phyloP scores from a whole-genome alignment of 73 alveolate species.

The Paramecium primaurelia region DNA sequence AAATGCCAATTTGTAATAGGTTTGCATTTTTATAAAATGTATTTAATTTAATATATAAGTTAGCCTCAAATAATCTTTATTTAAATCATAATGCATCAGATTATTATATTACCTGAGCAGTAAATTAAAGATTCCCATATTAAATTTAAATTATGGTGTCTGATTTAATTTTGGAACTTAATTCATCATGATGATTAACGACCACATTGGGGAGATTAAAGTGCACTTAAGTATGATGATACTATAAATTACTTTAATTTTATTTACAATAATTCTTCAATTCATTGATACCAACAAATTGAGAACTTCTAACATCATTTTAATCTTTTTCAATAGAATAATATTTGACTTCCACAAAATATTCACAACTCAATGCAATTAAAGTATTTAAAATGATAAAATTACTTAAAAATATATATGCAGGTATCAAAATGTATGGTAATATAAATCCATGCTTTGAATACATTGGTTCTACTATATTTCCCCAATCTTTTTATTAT shows the following conservation, averaged over 20 bases:
- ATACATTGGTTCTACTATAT: conserved; percentile 19
- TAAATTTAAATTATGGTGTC: not conserved
- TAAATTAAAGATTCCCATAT: not conserved
- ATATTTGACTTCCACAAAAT: conserved; percentile 38
- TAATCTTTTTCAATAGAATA: not conserved
- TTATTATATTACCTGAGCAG: not conserved
- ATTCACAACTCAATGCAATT: conserved; percentile 49
- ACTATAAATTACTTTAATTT: not conserved
- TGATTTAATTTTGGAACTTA: not conserved
- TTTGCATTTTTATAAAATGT: not conserved
- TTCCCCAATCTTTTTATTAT: not conserved
- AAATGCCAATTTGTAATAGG: not conserved
- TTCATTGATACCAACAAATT: not conserved
- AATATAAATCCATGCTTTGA: not conserved
- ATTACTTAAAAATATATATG: conserved; percentile 13
- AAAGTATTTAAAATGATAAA: conserved; percentile 23
- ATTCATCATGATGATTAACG: not conserved
- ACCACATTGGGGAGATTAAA: not conserved
- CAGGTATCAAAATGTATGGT: not conserved
- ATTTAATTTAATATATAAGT: not conserved
- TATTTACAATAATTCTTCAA: conserved; percentile 5
- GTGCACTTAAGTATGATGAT: not conserved
- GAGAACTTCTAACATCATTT: not conserved
- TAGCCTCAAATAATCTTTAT: not conserved
- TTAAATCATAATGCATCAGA: conserved; percentile 44